phyloP scores from a whole-genome alignment of 1,284 basidiomycete genomes.

The Irpex sp. region DNA sequence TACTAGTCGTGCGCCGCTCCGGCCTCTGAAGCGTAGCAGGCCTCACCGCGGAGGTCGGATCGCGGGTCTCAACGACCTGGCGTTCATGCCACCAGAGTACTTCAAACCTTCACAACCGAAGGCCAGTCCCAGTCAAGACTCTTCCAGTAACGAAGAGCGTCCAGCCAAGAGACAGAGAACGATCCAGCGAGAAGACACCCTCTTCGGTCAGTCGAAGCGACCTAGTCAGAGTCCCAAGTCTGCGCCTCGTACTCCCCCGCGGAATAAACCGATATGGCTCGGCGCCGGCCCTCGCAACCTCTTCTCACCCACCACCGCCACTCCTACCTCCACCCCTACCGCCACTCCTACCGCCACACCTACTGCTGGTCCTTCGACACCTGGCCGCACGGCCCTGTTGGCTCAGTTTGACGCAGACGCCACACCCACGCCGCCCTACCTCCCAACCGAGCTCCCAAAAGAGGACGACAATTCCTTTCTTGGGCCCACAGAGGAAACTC shows the following conservation, averaged over 20 bases:
- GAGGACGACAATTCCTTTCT: not conserved
- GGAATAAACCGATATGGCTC: not conserved
- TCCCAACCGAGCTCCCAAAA: not conserved
- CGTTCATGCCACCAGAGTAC: slow-evolving; percentile 44
- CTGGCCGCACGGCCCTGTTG: slow-evolving; percentile 48
- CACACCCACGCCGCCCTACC: not conserved
- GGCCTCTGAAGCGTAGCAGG: not conserved
- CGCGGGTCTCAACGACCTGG: slow-evolving; percentile 35
- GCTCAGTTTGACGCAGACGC: slow-evolving; percentile 47
- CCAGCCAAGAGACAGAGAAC: slow-evolving; percentile 11
- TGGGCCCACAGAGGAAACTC: not conserved
- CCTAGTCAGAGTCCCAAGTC: not conserved
- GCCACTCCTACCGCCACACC: not conserved
- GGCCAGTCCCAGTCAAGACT: slow-evolving; percentile 16
- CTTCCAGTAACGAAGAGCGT: slow-evolving; percentile 11
- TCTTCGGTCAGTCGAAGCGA: not conserved
- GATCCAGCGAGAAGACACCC: not conserved
- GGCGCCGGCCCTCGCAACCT: not conserved
- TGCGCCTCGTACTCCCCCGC: not conserved
- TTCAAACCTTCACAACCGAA: not conserved
- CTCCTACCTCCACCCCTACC: too few species aligned
- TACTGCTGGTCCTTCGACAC: slow-evolving; percentile 24
- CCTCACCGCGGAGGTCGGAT: slow-evolving; percentile 22
- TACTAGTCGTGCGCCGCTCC: not conserved
- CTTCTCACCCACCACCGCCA: slow-evolving; percentile 7